Base-by-base conservation (phyloP, 805 yeast genomes). In the Ogataea ganodermae region DNA sequence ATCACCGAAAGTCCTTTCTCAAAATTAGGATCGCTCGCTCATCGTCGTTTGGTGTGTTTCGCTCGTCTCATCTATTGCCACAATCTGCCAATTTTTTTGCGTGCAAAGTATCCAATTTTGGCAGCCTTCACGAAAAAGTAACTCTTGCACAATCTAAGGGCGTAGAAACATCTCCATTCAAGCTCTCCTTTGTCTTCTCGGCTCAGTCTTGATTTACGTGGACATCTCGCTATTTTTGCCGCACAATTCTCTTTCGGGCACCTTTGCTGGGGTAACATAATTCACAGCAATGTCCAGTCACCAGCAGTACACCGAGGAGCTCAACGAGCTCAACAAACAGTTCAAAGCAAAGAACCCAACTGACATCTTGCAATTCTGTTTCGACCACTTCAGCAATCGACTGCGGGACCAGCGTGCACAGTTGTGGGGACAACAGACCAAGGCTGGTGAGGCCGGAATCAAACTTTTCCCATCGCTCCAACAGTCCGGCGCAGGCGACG, bases 351-450 rank as follows among this genome's bases (percentile, higher is more conserved):
- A 74, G 42, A 78, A 83, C 56, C 95, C 96, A 1, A 61, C 71
- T 12, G 92, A 86, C 60, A 70, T 86, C 10, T 63, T 87, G 48
- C 90, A 86, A 60, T 87, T 86, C 68, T 84, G 91, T 59, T 84
- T 87, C 46, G 78, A 82, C 65, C 84, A 83, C 66, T 87, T 87
- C 70, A 78, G 77, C 60, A 64, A 73, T 41, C 78, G 83, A 49
- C 69, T 86, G 49, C 83, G 81, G 55, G 74, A 76, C 24, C 87
- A 84, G 60, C 74, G 87, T 60, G 60, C 71, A 23, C 73, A 72
- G 31, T 66, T 76, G 41, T 79, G 81, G 79, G 63, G 64, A n/a
- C 77, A 74, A 48, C 78, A 75, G 57, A 60, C 70, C 33, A 71
- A 70, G 51, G 82, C 81, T 4, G 67, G 65, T 37, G 69, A 76